Base-by-base conservation (phyloP, 768 basidiomycete species). In the Leccinum fibrillosum region DNA sequence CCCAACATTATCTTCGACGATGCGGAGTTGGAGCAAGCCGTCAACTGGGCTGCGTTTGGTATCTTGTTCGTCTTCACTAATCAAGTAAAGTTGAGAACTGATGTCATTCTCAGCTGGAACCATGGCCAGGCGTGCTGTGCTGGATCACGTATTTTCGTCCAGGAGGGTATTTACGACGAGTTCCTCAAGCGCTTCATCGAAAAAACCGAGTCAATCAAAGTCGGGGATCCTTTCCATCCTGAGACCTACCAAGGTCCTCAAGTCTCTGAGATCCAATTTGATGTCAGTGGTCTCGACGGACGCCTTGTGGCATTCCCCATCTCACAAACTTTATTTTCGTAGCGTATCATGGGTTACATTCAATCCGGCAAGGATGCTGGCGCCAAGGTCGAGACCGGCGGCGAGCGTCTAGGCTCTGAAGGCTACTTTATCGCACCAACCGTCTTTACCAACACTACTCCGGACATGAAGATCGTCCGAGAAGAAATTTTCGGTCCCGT, bases 401-500 rank as follows among this genome's bases (percentile, higher is more conserved):
- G 92, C 10, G 75, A 77, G 30, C 80, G 80, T 32, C 75, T 77
- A 64, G 88, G 87, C 9, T 70, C 63, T 1, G 80, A 82, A 58
- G 86, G 88, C 1, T 92, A 79, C 77, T 93, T 86, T 72, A 82
- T 94, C 68, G 56, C 77, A 58, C 92, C 88, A 1, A 92, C 92
- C 12, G 80, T 92, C 64, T 88, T 92, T 74, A 83, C 86, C 11
- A 78, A 90, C 64, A 79, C 80, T 12, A 80, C 72, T 45, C 78
- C 82, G 5, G 81, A 86, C 39, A 91, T 91, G 88, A 85, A 82
- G 72, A 90, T 92, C 56, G 86, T 88, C 12, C 70, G 70, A 55
- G 86, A 89, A 65, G 85, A 92, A 72, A 91, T 92, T 60, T 92
- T 92, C 62, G 90, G 90, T 3, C 90, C 91, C 5, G 88, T 92